Conservation (phyloP, 176 grass and related monocot species). For the Oryza glumipatula region DNA sequence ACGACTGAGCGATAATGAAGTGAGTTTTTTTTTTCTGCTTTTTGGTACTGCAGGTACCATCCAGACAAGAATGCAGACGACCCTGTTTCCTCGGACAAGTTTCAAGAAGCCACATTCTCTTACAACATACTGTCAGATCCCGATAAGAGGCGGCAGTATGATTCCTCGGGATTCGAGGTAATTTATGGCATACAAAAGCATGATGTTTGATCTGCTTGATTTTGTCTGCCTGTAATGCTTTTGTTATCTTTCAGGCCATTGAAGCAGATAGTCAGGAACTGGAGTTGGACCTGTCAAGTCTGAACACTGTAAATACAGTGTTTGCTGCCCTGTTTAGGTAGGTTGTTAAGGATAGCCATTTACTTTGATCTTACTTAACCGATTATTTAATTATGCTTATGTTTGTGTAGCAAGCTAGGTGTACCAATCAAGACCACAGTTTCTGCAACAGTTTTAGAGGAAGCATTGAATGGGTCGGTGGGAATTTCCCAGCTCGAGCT, state of each 20-base stretch:
- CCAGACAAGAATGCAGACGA: conserved; percentile 98
- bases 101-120: conserved; percentile 99
- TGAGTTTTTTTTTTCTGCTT: conserved; percentile 19
- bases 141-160: conserved; percentile 87
- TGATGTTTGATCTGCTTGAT: conserved; percentile 8
- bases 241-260: conserved; percentile 62
- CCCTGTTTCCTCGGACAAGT: conserved; percentile 82
- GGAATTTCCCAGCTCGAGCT: conserved; percentile 68
- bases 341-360: conserved; percentile 11
- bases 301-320: conserved; percentile 98
- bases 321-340: conserved; percentile 99
- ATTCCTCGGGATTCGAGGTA: conserved; percentile 94
- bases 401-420: conserved; percentile 83
- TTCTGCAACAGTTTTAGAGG: conserved; percentile 95
- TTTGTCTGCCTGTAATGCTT: conserved; percentile 20
- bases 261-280: conserved; percentile 91
- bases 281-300: conserved; percentile 95
- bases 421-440: conserved; percentile 98
- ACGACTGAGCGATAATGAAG: background rate
- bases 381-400: conserved; percentile 28
- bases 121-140: conserved; percentile 97
- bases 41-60: conserved; percentile 65
- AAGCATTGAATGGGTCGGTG: conserved; percentile 78
- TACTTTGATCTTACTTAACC: conserved; percentile 31
- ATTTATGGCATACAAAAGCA: background rate